A percentile compares a stretch with the other conserved stretches of the same genome.
Evolutionary conservation across 495 filamentous ascomycete genomes (phyloP).

Genomic region (Penicillium psychrofluorescens): DNA sequence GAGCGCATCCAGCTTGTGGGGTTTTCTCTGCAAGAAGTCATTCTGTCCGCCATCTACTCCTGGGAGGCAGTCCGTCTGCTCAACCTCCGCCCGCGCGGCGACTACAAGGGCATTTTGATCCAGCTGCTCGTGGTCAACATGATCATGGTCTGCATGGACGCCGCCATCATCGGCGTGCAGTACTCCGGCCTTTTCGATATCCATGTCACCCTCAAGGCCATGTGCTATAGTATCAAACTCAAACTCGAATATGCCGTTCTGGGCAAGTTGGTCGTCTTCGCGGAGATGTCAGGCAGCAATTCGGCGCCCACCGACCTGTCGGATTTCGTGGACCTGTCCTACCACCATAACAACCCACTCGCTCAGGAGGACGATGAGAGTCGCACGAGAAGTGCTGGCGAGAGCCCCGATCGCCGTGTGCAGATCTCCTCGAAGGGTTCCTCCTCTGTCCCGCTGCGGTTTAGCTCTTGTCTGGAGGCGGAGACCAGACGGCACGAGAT

Average conservation of each 20-base stretch:
- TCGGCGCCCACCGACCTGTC: conserved; percentile 19
- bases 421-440: conserved; percentile 9
- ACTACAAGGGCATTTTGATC: conserved; percentile 26
- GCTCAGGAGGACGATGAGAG: conserved; percentile 10
- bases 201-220: conserved; percentile 43
- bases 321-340: conserved; percentile 23
- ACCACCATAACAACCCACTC: conserved; percentile 3
- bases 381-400: conserved; percentile 3
- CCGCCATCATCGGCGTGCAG: conserved; percentile 34
- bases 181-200: conserved; percentile 37
- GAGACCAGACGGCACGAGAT: conserved; percentile 3
- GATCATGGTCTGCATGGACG: conserved; percentile 39
- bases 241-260: conserved; percentile 49
- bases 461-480: conserved; percentile 1
- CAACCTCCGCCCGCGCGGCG: conserved; percentile 21
- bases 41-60: conserved; percentile 46
- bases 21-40: conserved; percentile 44
- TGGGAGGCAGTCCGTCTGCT: conserved; percentile 35
- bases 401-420: neutral
- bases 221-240: conserved; percentile 51
- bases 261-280: conserved; percentile 32
- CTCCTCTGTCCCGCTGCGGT: conserved; percentile 1
- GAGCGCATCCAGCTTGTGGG: conserved; percentile 45
- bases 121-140: conserved; percentile 47
- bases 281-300: conserved; percentile 12